Conservation (phyloP, 495 filamentous ascomycete genomes). For the Sordaria brevicollis region DNA sequence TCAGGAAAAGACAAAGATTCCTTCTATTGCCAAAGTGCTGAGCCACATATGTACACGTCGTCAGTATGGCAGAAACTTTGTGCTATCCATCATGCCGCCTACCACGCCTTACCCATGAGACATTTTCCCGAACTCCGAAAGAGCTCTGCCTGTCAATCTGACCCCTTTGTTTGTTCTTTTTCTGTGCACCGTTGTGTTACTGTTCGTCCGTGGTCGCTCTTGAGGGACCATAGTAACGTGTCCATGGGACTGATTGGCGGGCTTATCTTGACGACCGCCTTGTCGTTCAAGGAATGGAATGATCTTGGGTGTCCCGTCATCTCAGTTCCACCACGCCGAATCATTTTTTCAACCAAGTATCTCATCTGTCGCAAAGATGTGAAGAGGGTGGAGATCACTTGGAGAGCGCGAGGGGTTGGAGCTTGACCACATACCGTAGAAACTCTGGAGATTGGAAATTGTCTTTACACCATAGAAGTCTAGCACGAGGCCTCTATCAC, state of each 20-base stretch:
- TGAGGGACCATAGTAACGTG: background rate
- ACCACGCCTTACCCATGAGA: background rate
- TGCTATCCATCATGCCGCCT: background rate
- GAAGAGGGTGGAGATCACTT: no score
- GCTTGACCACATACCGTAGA: no score
- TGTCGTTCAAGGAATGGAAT: background rate
- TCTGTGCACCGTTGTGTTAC: background rate
- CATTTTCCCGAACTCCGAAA: background rate
- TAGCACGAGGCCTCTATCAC: no score
- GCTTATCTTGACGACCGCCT: background rate
- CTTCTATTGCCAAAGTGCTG: background rate
- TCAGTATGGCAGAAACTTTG: background rate
- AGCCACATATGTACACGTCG: background rate
- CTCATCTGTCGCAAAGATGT: background rate
- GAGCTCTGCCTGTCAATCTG: background rate
- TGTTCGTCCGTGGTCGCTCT: background rate
- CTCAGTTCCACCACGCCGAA: background rate
- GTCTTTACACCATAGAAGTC: no score
- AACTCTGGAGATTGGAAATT: no score
- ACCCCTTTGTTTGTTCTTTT: background rate
- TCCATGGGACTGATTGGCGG: background rate
- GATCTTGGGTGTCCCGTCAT: background rate
- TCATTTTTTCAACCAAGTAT: background rate
- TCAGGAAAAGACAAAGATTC: background rate
- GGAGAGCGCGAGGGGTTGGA: no score